Base-by-base conservation (phyloP, 2,329 filamentous ascomycete species). In the Polytolypa hystricis region DNA sequence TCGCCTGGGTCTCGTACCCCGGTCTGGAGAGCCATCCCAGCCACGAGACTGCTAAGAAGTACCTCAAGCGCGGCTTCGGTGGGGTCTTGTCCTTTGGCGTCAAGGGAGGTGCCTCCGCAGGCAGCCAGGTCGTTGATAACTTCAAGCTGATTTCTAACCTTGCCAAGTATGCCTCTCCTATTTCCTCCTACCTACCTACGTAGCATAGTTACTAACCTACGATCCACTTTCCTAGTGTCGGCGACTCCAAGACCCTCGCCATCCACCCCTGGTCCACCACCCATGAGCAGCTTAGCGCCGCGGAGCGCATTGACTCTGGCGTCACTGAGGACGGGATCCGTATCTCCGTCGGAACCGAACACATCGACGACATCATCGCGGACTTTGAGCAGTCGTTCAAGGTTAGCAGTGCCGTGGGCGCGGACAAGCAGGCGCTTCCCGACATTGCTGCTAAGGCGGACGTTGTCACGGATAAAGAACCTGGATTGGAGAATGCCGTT, bases 261-360 rank as follows among this genome's bases (percentile, higher is more conserved):
- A 93, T 95, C 50, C 87, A 95, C 62, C 89, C 89, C 15, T 94
- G 86, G 84, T 83, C 79, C 4, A 95, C 89, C 2, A 96, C 89
- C 2, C 89, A 96, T 60, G 83, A 93, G 68, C 89, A 96, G 66
- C 71, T 96, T 40, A 77, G 70, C 16, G 81, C 89, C 19, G 73
- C 86, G 56, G 89, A 95, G 70, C 84, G 79, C 63, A 57, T 71
- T 35, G 77, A 67, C 55, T 89, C 84, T 15, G 89, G 89, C 50
- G 84, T 91, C 8, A 91, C 84, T 11, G 58, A 85, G 71, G 89
- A 93, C 54, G 77, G 87, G 26, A 94, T 96, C 61, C 83, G 89
- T 44, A 91, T 96, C 54, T 95, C 87, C 0, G 87, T 95, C 41
- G 89, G 89, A 35, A 93, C 82, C 1, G 89, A 96, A 66, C 86